Percentiles rank a stretch among this genome's conserved stretches.
Conservation (phyloP, 768 basidiomycete genomes). For the Cyclocybe cylindracea region DNA sequence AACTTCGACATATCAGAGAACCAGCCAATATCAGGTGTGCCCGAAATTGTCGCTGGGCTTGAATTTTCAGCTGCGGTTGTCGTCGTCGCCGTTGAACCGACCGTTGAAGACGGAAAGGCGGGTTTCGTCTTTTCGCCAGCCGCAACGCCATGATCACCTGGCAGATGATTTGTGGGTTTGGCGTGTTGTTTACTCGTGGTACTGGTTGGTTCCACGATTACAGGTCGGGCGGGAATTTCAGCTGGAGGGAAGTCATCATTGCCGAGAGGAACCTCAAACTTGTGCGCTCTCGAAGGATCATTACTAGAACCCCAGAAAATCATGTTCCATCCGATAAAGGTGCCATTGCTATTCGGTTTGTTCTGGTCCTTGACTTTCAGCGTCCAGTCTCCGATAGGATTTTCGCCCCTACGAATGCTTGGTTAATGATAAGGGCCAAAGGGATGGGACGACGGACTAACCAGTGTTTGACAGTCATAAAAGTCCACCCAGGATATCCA, state of each 20-base stretch:
- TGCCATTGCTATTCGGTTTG: conserved; percentile 51
- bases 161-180: conserved; percentile 87
- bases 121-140: conserved; percentile 82
- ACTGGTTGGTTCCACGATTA: conserved; percentile 31
- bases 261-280: conserved; percentile 59
- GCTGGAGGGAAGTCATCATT: conserved; percentile 50
- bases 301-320: conserved; percentile 88
- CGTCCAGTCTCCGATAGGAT: conserved; percentile 89
- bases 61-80: conserved; percentile 25
- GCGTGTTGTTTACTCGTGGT: conserved; percentile 60
- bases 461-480: conserved; percentile 99
- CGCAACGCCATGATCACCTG: conserved; percentile 80
- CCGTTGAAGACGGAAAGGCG: conserved; percentile 49
- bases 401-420: conserved; percentile 73
- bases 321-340: conserved; percentile 90
- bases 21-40: conserved; percentile 81
- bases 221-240: conserved; percentile 35
- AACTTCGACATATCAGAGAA: conserved; percentile 78
- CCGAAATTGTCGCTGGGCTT: conserved; percentile 39
- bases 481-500: conserved; percentile 95
- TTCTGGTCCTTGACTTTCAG: conserved; percentile 82
- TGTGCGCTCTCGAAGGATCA: conserved; percentile 65
- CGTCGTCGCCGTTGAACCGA: conserved; percentile 16
- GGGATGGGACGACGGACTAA: conserved; percentile 34
- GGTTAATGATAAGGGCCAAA: conserved; percentile 14